Base-by-base conservation (phyloP, 345 rosid species). In the Citrus hindsii region DNA sequence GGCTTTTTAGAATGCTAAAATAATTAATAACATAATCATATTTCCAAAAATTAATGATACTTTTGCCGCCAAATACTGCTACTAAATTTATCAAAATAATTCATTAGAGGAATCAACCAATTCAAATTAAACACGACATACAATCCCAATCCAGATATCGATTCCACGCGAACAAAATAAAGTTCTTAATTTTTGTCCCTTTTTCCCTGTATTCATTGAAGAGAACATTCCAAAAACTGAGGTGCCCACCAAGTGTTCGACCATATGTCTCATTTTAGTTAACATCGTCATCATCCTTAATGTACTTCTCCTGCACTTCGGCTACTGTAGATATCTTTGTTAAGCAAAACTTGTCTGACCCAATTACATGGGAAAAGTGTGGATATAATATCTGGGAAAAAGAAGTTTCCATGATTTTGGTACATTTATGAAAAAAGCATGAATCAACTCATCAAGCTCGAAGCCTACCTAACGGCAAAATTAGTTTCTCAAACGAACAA, bases 251-350 rank as follows among this genome's bases (percentile, higher is more conserved):
- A 25, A 25, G 27, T 25, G 27, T 27, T 27, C 27, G 27, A 27
- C 27, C 27, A 27, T 27, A 27, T 2, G 55, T 48, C 51, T 40
- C 62, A 12, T 59, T 74, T 4, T 61, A 2, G 56, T 80, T 83
- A 24, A 74, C 67, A 55, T 66, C 35, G 21, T 82, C 88, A 37
- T 88, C 93, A 62, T 85, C 90, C 81, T 91, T 87, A 75, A 89
- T 83, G 87, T 88, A 87, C 79, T 91, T 91, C 84, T 91, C 93
- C 82, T 91, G 95, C 77, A 91, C 93, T 62, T 87, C 87, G 66
- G 92, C 93, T 40, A 80, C 86, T 77, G 91, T 90, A 78, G 76
- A 61, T 67, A 76, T 74, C 74, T 77, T 79, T 65, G 89, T 86
- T 73, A 89, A 90, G 93, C 80, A 82, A 86, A 85, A 77, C 71